These are phyloP conservation scores for Cladosporium colombiae DNA, from an alignment of 2,329 filamentous ascomycete species.

Conservation along the genomic window DNA sequence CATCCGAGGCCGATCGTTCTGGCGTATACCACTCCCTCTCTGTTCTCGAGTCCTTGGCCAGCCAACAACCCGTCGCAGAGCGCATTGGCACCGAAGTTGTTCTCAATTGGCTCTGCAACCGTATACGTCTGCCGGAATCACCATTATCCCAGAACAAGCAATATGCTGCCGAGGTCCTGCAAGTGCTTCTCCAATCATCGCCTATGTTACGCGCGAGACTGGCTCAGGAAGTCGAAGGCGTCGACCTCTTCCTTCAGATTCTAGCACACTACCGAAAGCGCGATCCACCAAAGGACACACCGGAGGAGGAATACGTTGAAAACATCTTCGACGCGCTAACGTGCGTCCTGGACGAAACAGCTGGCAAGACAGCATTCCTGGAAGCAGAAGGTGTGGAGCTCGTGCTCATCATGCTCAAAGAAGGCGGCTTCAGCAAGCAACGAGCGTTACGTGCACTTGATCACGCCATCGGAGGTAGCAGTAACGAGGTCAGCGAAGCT, in stretches of 20 bases:
- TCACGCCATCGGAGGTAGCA: constrained; percentile 68
- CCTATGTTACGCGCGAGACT: constrained; percentile 64
- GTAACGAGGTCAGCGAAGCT: constrained; percentile 39
- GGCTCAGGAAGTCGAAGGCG: constrained; percentile 59
- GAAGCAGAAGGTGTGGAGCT: constrained; percentile 92
- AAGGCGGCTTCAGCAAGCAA: constrained; percentile 77
- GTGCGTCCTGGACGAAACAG: constrained; percentile 72
- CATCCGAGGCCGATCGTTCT: constrained; percentile 68
- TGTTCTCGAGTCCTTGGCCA: constrained; percentile 83
- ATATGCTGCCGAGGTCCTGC: constrained; percentile 87
- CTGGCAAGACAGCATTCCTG: constrained; percentile 78
- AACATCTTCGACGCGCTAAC: constrained; percentile 88
- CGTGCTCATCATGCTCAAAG: constrained; percentile 85
- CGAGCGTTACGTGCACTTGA: constrained; percentile 80
- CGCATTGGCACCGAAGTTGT: constrained; percentile 71
- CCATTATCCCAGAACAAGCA: constrained; percentile 86
- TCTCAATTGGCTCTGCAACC: constrained; percentile 73
- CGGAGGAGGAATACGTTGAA: constrained; percentile 93
- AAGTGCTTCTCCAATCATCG: constrained; percentile 81
- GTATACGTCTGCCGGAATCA: constrained; percentile 69
- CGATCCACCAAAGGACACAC: constrained; percentile 80
- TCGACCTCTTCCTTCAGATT: constrained; percentile 79
- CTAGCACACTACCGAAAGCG: constrained; percentile 81
- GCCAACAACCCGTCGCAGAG: constrained; percentile 67
- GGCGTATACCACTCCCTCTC: constrained; percentile 84